Evolutionary conservation across 345 rosid genomes (phyloP).

Genomic region (Arabis hirsuta): DNA sequence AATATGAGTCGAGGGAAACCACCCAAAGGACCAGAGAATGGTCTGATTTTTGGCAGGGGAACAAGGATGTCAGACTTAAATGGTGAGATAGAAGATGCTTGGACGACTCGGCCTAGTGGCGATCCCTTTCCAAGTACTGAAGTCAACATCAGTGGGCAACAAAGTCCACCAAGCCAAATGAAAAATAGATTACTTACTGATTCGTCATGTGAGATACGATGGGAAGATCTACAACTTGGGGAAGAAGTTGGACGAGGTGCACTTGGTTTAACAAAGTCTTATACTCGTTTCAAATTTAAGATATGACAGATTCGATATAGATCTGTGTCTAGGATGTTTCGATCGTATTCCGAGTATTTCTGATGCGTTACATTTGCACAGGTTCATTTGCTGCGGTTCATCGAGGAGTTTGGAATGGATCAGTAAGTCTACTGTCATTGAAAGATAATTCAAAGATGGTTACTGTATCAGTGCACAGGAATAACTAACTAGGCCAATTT

Average conservation of each 20-base stretch:
- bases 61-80: slow-evolving; percentile 41
- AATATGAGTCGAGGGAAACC: slow-evolving; percentile 42
- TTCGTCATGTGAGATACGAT: slow-evolving; percentile 63
- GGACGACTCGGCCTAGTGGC: slow-evolving; percentile 41
- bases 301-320: neutral
- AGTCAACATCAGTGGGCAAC: slow-evolving; percentile 49
- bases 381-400: slow-evolving; percentile 81
- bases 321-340: slow-evolving; percentile 5
- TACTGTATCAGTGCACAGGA: neutral
- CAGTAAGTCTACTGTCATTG: slow-evolving; percentile 50
- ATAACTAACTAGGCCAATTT: slow-evolving; percentile 18
- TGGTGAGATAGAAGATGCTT: slow-evolving; percentile 49
- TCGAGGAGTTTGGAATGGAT: slow-evolving; percentile 85
- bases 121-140: slow-evolving; percentile 43
- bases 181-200: slow-evolving; percentile 45
- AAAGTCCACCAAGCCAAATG: slow-evolving; percentile 55
- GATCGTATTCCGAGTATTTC: neutral
- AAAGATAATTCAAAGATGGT: neutral
- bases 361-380: slow-evolving; percentile 30
- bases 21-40: slow-evolving; percentile 36
- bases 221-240: slow-evolving; percentile 75
- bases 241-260: slow-evolving; percentile 89
- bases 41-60: slow-evolving; percentile 48
- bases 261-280: slow-evolving; percentile 17
- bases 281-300: slow-evolving; percentile 12